These are phyloP conservation scores for Suillus americanus DNA, from an alignment of 768 basidiomycete genomes.

Conservation along the genomic window DNA sequence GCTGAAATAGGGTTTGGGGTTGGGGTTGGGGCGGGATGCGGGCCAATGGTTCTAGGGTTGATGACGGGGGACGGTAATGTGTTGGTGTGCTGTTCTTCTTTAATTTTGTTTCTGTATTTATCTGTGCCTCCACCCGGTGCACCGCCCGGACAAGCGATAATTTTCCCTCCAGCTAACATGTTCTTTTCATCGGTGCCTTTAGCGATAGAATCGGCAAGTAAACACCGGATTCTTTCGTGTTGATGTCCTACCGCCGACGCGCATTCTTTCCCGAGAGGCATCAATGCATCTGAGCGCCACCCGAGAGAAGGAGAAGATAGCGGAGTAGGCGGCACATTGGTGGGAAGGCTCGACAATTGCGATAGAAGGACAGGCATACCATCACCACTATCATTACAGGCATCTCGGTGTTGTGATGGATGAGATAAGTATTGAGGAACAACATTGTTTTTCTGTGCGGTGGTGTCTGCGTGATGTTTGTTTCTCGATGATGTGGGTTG, in stretches of 20 bases:
- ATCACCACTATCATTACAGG: not conserved
- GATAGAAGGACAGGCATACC: not conserved
- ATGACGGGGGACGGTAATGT: constrained; percentile 1
- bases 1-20: not conserved
- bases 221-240: not conserved
- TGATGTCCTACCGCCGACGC: not conserved
- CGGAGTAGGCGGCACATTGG: not conserved
- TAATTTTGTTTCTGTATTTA: constrained; percentile 4
- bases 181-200: constrained; percentile 5
- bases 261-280: not conserved
- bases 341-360: constrained; percentile 7
- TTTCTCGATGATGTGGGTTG: constrained; percentile 8
- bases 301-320: not conserved
- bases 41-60: not conserved
- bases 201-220: not conserved
- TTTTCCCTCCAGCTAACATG: constrained; percentile 17
- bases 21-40: not conserved
- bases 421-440: not conserved
- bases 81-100: constrained; percentile 1
- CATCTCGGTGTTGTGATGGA: not conserved
- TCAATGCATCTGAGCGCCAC: no score
- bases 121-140: constrained; percentile 12
- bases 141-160: constrained; percentile 32
- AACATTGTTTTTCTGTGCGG: not conserved
- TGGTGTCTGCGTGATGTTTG: not conserved